phyloP scores from a whole-genome alignment of 2,329 filamentous ascomycete genomes.

The Pseudocercospora cruenta region DNA sequence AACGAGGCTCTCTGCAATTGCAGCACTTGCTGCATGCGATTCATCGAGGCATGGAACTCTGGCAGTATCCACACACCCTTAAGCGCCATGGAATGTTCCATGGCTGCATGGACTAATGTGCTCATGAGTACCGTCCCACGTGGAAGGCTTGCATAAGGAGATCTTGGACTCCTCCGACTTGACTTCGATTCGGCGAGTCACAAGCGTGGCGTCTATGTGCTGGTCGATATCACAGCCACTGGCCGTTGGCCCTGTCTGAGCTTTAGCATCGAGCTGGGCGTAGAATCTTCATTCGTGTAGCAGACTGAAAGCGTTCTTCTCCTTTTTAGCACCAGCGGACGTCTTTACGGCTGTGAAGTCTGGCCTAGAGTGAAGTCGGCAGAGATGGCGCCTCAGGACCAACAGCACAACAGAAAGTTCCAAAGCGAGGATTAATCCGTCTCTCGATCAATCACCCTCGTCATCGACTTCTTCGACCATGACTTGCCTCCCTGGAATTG shows the following conservation, averaged over 20 bases:
- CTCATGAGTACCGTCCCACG: background rate
- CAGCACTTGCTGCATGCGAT: too few relatives aligned
- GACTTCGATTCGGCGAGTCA: too few relatives aligned
- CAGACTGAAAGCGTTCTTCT: background rate
- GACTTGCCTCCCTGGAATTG: slow-evolving; percentile 38
- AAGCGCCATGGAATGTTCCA: background rate
- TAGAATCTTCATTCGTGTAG: background rate
- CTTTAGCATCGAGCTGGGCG: background rate
- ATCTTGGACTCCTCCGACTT: background rate
- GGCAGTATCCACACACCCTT: background rate
- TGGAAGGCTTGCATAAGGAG: background rate
- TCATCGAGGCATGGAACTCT: background rate
- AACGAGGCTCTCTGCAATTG: too few relatives aligned
- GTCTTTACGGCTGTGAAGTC: too few relatives aligned
- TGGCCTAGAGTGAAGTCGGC: too few relatives aligned
- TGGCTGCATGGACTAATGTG: background rate
- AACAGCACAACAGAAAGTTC: too few relatives aligned
- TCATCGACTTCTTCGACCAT: slow-evolving; percentile 53
- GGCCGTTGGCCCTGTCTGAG: too few relatives aligned
- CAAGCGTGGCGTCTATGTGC: too few relatives aligned
- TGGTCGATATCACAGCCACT: too few relatives aligned
- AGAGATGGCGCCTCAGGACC: too few relatives aligned
- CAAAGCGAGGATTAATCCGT: background rate
- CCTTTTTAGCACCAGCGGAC: background rate
- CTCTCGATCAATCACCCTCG: slow-evolving; percentile 39